Conservation (phyloP, 225 moss, liverwort and hornwort genomes). For the Pseudoscleropodium purum region DNA sequence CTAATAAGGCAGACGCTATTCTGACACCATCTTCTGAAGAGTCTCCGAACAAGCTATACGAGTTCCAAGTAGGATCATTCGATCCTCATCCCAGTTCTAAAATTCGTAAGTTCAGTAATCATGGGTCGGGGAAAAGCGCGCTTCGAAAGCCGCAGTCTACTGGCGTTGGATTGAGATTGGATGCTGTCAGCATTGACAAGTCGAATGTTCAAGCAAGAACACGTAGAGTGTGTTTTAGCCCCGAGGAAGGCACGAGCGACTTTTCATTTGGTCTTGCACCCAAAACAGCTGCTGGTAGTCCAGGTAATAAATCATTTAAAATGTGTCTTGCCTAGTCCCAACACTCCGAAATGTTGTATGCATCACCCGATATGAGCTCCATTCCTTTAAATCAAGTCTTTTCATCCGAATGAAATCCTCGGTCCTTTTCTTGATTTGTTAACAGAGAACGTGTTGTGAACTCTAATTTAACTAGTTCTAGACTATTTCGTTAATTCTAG, state of each 20-base stretch:
- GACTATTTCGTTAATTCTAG: background rate
- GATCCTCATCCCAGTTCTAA: slow-evolving; percentile 4
- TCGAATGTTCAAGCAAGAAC: background rate
- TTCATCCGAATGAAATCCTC: background rate
- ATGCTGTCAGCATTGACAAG: background rate
- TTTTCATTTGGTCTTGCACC: slow-evolving; percentile 19
- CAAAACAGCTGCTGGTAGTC: background rate
- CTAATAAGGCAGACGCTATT: slow-evolving; percentile 14
- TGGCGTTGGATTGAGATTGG: background rate
- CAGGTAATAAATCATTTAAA: background rate
- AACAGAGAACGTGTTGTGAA: background rate
- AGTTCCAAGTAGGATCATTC: slow-evolving; percentile 11
- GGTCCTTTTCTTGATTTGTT: background rate
- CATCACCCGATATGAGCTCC: background rate
- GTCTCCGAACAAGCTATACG: slow-evolving; percentile 1
- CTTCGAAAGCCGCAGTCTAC: slow-evolving; percentile 1
- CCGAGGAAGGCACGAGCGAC: slow-evolving; percentile 15
- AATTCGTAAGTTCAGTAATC: slow-evolving; percentile 8
- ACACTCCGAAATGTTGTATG: background rate
- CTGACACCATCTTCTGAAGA: slow-evolving; percentile 1
- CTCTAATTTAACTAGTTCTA: background rate
- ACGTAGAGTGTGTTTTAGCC: slow-evolving; percentile 22
- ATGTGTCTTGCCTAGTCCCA: background rate
- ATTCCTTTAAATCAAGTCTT: background rate
- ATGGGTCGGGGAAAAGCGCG: slow-evolving; percentile 5